Base-by-base conservation (phyloP, 179 eudicot species). In the Dionaea muscipula region DNA sequence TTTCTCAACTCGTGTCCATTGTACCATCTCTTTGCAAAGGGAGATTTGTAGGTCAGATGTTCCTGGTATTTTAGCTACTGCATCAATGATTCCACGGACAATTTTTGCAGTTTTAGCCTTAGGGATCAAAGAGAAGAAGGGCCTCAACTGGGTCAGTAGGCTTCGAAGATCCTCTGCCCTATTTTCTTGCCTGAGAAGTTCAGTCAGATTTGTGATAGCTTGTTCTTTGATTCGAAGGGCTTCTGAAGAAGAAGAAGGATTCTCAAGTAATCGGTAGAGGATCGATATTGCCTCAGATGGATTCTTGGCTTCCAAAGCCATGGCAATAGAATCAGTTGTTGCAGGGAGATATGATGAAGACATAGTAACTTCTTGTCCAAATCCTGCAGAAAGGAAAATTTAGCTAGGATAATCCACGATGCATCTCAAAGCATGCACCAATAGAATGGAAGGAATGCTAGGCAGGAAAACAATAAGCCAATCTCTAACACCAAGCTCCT, bases 71-170 rank as follows among this genome's bases (percentile, higher is more conserved):
- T 88, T 88, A 18, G 94, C 87, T 54, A 88, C 83, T 1, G 83
- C 75, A 66, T 88, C 96, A 14, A 88, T 80, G 51, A 88, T 77
- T 27, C 76, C 81, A 25, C 91, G 81, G 8, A 88, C 94, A 16
- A 82, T 80, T 81, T 88, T 88, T 6, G 96, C 94, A 22, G 96
- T 88, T 75, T 88, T 82, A 7, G 94, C 96, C 67, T 88, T 88
- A 2, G 96, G 96, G 59, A 88, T 88, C 63, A 75, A 47, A 33
- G 94, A 59, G 71, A 85, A 88, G 71, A 72, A 88, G 17, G 87
- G 85, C 61, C 90, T 78, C 61, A 88, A 52, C 25, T 81, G 76
- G 43, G 88, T 80, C 23, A 88, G 75, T 47, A 88, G 94, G 48
- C 61, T 71, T 17, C 88, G 68, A 7, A 88, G 87, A 24, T 88